Evolutionary conservation across 352 stramenopile genomes (phyloP).

Genomic region (Achlya hypogyna): DNA sequence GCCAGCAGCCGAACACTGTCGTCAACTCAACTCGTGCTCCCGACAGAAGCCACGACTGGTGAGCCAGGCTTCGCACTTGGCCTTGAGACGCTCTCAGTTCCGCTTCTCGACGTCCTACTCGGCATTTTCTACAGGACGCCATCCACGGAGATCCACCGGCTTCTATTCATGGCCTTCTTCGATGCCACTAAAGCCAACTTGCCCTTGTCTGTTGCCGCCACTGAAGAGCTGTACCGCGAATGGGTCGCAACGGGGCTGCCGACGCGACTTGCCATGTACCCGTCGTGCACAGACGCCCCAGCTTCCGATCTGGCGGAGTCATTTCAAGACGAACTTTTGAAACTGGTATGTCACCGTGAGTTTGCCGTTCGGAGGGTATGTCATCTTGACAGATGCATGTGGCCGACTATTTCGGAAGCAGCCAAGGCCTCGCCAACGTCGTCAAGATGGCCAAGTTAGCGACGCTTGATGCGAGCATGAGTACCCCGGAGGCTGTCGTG

Average conservation of each 20-base stretch:
- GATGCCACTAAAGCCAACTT: slow-evolving; percentile 7
- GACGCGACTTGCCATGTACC: neutral
- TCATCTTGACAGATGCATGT: neutral
- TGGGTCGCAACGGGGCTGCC: neutral
- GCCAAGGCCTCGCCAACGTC: neutral
- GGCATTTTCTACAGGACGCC: neutral
- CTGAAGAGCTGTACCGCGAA: neutral
- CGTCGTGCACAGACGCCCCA: neutral
- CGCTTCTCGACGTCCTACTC: neutral
- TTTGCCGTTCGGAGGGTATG: neutral
- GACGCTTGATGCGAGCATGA: neutral
- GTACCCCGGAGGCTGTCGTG: neutral
- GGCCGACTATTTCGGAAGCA: slow-evolving; percentile 1
- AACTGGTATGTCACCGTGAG: neutral
- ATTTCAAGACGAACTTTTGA: neutral
- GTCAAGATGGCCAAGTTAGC: neutral
- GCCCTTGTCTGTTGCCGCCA: neutral
- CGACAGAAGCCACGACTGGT: neutral
- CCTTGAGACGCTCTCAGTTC: neutral
- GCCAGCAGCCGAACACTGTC: neutral
- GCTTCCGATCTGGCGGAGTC: neutral
- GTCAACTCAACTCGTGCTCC: neutral
- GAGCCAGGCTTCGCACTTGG: neutral
- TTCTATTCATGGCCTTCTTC: slow-evolving; percentile 15
- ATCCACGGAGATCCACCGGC: neutral